Percentiles rank a stretch among this genome's conserved stretches.
phyloP scores from a whole-genome alignment of 345 rosid species.

The Passiflora organensis region DNA sequence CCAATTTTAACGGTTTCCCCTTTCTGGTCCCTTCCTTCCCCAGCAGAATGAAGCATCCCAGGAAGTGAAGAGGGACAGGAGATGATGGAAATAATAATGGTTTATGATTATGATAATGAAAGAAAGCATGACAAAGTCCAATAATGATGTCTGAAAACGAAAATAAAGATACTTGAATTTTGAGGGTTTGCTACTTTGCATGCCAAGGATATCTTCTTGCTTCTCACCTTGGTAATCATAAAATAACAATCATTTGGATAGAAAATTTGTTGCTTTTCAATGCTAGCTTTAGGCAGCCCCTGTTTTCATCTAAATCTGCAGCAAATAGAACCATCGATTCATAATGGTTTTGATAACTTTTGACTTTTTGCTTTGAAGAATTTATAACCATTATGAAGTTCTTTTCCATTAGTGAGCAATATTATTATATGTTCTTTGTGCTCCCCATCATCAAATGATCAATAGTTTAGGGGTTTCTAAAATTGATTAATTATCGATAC shows the following conservation, averaged over 20 bases:
- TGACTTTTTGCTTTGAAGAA: too few species aligned
- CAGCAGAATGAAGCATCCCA: conserved; percentile 42
- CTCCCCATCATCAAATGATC: too few species aligned
- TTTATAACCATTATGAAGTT: too few species aligned
- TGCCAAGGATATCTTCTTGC: not conserved
- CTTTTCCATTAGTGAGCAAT: too few species aligned
- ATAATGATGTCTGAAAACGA: conserved; percentile 32
- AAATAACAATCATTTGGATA: not conserved
- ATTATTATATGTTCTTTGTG: too few species aligned
- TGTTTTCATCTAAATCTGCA: not conserved
- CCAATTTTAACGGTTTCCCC: conserved; percentile 7
- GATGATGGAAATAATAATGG: conserved; percentile 5
- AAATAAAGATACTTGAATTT: conserved; percentile 28
- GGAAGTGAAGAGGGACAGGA: conserved; percentile 11
- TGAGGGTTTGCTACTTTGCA: conserved; percentile 17
- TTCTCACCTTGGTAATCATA: conserved; percentile 14
- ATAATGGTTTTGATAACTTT: too few species aligned
- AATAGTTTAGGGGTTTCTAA: too few species aligned
- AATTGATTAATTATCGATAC: too few species aligned
- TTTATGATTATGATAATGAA: conserved; percentile 26
- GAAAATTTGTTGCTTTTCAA: not conserved
- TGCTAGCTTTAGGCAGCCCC: conserved; percentile 4
- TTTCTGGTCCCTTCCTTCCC: conserved; percentile 26
- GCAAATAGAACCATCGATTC: not conserved
- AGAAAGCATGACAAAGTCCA: conserved; percentile 26